Percentiles rank a stretch among this genome's conserved stretches.
Evolutionary conservation across 2,329 filamentous ascomycete species (phyloP).

Genomic region (Ramularia collo-cygni): DNA sequence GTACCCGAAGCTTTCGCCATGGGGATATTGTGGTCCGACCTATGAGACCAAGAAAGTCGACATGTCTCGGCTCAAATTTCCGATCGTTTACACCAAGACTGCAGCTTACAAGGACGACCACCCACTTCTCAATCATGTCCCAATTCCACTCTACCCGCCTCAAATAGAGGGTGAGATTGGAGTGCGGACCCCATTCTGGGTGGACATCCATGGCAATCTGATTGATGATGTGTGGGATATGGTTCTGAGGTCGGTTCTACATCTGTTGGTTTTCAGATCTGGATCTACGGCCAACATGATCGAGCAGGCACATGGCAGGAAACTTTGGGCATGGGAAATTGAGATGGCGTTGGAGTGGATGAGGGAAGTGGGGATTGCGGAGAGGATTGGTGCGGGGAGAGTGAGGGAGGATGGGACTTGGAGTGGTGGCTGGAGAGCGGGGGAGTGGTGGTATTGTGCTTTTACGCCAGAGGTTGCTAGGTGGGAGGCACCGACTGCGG

Average conservation of each 20-base stretch:
- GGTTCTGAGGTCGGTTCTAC: conserved; percentile 55
- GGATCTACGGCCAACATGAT: conserved; percentile 50
- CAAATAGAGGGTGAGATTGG: conserved; percentile 13
- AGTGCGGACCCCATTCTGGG: conserved; percentile 60
- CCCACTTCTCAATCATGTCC: conserved; percentile 40
- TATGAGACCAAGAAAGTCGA: conserved; percentile 65
- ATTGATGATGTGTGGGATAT: conserved; percentile 58
- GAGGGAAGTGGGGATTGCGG: conserved; percentile 46
- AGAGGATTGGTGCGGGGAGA: conserved; percentile 34
- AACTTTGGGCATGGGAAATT: conserved; percentile 58
- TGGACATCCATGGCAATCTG: conserved; percentile 57
- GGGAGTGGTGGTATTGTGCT: conserved; percentile 64
- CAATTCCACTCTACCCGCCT: conserved; percentile 16
- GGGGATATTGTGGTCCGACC: conserved; percentile 63
- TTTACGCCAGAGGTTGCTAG: conserved; percentile 23
- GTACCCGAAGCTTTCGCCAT: conserved; percentile 44
- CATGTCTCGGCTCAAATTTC: conserved; percentile 59
- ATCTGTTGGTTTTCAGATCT: conserved; percentile 57
- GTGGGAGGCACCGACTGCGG: conserved; percentile 17
- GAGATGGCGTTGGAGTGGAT: conserved; percentile 55
- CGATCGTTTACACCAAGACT: conserved; percentile 54
- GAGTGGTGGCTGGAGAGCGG: conserved; percentile 38
- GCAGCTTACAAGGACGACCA: conserved; percentile 51
- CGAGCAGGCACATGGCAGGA: conserved; percentile 49
- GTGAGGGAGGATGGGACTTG: conserved; percentile 26